Evolutionary conservation across 176 grass and related monocot genomes (phyloP).

Genomic region (Metroxylon sagu): DNA sequence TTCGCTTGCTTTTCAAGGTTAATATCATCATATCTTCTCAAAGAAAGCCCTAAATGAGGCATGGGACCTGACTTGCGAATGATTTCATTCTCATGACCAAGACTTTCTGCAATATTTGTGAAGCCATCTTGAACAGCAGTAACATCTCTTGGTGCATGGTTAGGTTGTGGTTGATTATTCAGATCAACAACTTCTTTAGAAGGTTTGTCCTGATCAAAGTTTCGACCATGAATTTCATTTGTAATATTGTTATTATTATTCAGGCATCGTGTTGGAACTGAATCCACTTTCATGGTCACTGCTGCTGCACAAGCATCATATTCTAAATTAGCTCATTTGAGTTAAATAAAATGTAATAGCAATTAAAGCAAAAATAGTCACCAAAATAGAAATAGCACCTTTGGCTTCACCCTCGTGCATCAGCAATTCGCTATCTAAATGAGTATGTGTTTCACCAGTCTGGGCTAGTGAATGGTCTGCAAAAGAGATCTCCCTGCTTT

Average conservation of each 20-base stretch:
- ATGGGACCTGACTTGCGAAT: conserved; percentile 24
- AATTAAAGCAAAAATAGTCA: neutral
- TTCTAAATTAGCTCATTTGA: neutral
- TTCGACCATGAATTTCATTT: conserved; percentile 8
- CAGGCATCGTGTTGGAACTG: neutral
- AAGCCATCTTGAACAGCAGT: conserved; percentile 16
- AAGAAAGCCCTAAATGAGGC: conserved; percentile 67
- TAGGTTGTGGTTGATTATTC: conserved; percentile 22
- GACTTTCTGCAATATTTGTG: too few relatives aligned
- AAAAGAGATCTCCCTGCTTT: conserved; percentile 10
- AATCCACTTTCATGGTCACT: conserved; percentile 21
- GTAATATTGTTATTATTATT: conserved; percentile 3
- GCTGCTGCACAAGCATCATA: conserved; percentile 15
- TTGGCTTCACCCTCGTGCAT: neutral
- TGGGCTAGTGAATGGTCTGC: neutral
- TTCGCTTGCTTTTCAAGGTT: conserved; percentile 40
- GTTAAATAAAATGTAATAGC: neutral
- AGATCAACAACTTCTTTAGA: conserved; percentile 26
- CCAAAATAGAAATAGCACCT: conserved; percentile 15
- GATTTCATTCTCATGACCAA: conserved; percentile 17
- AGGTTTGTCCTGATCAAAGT: conserved; percentile 22
- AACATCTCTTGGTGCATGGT: conserved; percentile 1
- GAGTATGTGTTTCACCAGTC: conserved; percentile 9
- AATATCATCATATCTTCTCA: conserved; percentile 66
- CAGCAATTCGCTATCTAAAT: neutral